A percentile compares a stretch with the other conserved stretches of the same genome.
These are phyloP conservation scores for Epipyxis sp. DNA, from an alignment of 108 stramenopile species.

Conservation along the genomic window DNA sequence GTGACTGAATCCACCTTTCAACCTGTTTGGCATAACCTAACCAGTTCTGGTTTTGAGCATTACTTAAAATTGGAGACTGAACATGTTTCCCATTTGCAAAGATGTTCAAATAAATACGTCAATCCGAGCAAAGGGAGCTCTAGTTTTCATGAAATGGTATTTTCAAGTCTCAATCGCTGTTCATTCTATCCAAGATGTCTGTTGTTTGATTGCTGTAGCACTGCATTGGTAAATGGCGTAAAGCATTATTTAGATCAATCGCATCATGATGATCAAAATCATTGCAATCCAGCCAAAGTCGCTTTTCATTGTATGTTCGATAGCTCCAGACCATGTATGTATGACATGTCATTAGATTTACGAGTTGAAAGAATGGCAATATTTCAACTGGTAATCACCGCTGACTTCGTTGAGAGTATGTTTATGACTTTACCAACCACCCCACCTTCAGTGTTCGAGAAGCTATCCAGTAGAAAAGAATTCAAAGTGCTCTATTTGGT, in stretches of 20 bases:
- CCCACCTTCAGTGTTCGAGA: not conserved
- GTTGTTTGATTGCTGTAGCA: not conserved
- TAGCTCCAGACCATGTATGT: not conserved
- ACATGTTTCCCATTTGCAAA: no score
- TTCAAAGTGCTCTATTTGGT: not conserved
- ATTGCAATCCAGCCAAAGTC: not conserved
- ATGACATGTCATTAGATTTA: not conserved
- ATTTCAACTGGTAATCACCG: not conserved
- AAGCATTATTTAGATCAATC: not conserved
- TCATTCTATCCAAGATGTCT: not conserved
- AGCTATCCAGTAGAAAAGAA: not conserved
- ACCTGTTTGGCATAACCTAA: no score
- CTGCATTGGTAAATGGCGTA: not conserved
- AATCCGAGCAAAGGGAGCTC: no score
- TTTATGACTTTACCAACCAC: not conserved
- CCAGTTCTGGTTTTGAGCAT: no score
- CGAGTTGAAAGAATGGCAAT: not conserved
- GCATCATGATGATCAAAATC: not conserved
- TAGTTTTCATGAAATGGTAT: no score
- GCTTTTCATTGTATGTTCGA: not conserved
- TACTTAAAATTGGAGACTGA: no score
- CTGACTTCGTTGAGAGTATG: not conserved
- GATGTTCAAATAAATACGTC: no score
- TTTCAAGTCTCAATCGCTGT: no score
- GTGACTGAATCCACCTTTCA: no score